Evolutionary conservation across 164 flowering plant genomes (phyloP), one percentile per base, ranked within the genome.

Genomic region (Akebia trifoliata): DNA sequence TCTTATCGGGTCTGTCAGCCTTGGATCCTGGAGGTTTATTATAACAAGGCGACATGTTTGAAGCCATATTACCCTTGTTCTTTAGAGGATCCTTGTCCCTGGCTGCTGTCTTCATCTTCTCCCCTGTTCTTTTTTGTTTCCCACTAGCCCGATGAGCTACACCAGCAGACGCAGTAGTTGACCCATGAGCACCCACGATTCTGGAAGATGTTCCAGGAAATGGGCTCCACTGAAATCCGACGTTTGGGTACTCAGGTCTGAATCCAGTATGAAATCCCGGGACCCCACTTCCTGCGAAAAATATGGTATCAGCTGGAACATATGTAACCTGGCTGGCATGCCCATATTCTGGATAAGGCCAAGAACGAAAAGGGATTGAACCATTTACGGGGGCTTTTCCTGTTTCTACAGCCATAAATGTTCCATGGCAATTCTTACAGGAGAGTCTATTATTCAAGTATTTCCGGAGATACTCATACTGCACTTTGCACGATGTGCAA

Each of bases 391-490:
- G 90, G 12, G 85, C 77, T 12, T 73, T 17, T 58, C 86, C 92
- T 20, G 86, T 80, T 75, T 87, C 96, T 52, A 73, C 81, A 34
- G 96, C 92, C 54, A 80, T 49, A 64, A 87, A 87, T 11, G 73
- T 69, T 44, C 79, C 84, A 10, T 85, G 82, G 49, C 92, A 87
- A 54, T 85, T 85, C 78, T 83, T 83, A 65, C 96, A 87, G 2
- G 85, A 76, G 50, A 87, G 90, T 56, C 74, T 77, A 63, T 81
- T 81, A 56, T 82, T 83, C 62, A 81, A 69, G 56, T 85, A 87
- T 71, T 81, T 83, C 56, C 92, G 71, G 0, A 85, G 86, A 72
- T 87, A 87, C 74, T 87, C 96, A 67, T 85, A 87, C 73, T 87
- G 96, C 60, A 87, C 82, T 54, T 70, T 78, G 60, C 96, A 87